Conservation (phyloP, 257 asterid species). For the Solanum paucissectum region DNA sequence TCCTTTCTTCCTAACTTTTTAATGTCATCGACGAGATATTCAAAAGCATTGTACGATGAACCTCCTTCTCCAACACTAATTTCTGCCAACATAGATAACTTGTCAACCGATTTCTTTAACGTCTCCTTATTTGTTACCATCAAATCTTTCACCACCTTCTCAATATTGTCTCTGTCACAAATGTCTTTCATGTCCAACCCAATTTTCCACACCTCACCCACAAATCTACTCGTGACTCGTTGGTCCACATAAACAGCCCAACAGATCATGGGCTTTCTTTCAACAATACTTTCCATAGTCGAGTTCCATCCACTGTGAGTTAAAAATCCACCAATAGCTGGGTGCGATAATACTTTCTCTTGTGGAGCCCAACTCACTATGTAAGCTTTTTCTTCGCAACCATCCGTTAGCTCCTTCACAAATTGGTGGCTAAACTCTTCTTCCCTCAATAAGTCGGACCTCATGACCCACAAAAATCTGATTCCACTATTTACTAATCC, state of each 20-base stretch:
- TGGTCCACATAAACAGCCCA: slow-evolving; percentile 32
- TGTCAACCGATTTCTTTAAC: slow-evolving; percentile 14
- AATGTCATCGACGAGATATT: slow-evolving; percentile 4
- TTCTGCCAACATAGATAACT: slow-evolving; percentile 16
- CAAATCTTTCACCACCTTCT: slow-evolving; percentile 26
- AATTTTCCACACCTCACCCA: slow-evolving; percentile 45
- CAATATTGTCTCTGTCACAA: slow-evolving; percentile 25
- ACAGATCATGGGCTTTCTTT: slow-evolving; percentile 25
- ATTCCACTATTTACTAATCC: slow-evolving; percentile 16
- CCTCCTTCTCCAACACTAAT: slow-evolving; percentile 34
- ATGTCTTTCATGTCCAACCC: slow-evolving; percentile 56
- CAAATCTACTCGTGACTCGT: slow-evolving; percentile 35
- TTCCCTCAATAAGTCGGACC: background rate
- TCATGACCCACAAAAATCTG: slow-evolving; percentile 18
- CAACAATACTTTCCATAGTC: slow-evolving; percentile 14
- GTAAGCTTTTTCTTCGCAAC: background rate
- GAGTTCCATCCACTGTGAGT: slow-evolving; percentile 2
- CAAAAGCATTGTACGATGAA: slow-evolving; percentile 21
- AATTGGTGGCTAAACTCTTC: background rate
- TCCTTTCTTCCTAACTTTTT: background rate
- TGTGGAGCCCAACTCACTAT: slow-evolving; percentile 25
- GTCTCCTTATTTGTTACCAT: slow-evolving; percentile 34
- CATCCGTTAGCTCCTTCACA: background rate
- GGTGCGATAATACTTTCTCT: slow-evolving; percentile 10
- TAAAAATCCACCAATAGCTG: slow-evolving; percentile 17